Evolutionary conservation across 73 alveolate genomes (phyloP).

Genomic region (Effrenium voratum): DNA sequence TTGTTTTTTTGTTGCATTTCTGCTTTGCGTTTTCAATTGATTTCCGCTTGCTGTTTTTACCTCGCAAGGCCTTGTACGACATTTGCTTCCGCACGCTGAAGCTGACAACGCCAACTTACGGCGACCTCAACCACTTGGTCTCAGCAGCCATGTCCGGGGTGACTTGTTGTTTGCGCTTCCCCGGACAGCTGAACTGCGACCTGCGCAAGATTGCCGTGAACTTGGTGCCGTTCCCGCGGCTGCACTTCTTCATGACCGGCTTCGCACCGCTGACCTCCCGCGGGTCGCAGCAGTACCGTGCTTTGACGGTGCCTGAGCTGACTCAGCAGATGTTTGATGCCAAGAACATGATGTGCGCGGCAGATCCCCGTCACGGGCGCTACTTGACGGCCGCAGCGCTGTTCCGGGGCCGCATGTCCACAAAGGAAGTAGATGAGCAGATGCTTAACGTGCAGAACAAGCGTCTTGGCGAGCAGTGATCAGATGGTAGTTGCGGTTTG

Average conservation of each 20-base stretch:
- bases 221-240: conserved; percentile 99
- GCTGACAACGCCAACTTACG: conserved; percentile 99
- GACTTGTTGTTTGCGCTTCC: conserved; percentile 95
- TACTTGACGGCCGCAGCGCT: conserved; percentile 96
- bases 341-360: conserved; percentile 99
- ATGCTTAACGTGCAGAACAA: conserved; percentile 94
- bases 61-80: conserved; percentile 52
- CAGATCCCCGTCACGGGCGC: conserved; percentile 99
- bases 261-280: conserved; percentile 99
- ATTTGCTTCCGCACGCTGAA: conserved; percentile 99
- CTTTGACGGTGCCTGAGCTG: conserved; percentile 99
- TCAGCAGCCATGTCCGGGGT: conserved; percentile 99
- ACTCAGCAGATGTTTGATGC: conserved; percentile 99
- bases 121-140: conserved; percentile 99
- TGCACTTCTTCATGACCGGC: conserved; percentile 99
- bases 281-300: conserved; percentile 99
- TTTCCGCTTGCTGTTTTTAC: too few species aligned
- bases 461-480: too few species aligned
- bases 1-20: too few species aligned
- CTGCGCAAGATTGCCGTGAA: conserved; percentile 99
- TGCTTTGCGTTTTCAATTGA: too few species aligned
- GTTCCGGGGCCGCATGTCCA: conserved; percentile 95
- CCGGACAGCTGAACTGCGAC: conserved; percentile 99
- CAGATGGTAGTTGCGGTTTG: too few species aligned
- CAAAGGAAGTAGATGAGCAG: conserved; percentile 49